Conservation (phyloP, 2,329 filamentous ascomycete species). For the Aspergillus sp. region DNA sequence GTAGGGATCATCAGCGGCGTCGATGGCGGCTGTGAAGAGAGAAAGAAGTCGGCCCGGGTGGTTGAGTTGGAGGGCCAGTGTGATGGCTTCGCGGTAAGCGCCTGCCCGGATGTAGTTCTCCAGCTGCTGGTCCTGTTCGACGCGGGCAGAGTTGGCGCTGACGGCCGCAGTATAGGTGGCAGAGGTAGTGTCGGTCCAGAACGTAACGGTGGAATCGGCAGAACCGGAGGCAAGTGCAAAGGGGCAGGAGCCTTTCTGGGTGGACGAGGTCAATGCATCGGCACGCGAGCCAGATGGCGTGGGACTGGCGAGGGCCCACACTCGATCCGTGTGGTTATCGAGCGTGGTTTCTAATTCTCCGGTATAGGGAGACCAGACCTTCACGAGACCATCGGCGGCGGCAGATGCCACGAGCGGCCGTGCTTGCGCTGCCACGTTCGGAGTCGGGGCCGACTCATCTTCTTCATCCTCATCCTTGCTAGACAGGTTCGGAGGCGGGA, state of each 20-base stretch:
- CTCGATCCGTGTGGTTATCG: slow-evolving; percentile 94
- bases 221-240: slow-evolving; percentile 84
- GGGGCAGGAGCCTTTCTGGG: slow-evolving; percentile 37
- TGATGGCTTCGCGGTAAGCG: slow-evolving; percentile 90
- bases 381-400: slow-evolving; percentile 90
- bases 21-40: slow-evolving; percentile 78
- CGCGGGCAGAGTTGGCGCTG: slow-evolving; percentile 71
- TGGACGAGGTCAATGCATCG: slow-evolving; percentile 29
- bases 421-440: slow-evolving; percentile 32
- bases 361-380: slow-evolving; percentile 87
- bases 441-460: slow-evolving; percentile 29
- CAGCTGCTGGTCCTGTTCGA: slow-evolving; percentile 92
- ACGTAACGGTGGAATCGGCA: slow-evolving; percentile 87
- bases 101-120: slow-evolving; percentile 88
- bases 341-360: slow-evolving; percentile 86
- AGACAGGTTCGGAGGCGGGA: slow-evolving; percentile 53
- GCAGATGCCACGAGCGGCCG: slow-evolving; percentile 68
- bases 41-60: slow-evolving; percentile 84
- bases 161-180: slow-evolving; percentile 74
- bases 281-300: slow-evolving; percentile 37
- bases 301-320: slow-evolving; percentile 82
- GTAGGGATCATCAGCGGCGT: slow-evolving; percentile 63
- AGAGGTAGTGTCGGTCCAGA: slow-evolving; percentile 90
- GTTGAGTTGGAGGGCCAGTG: slow-evolving; percentile 86
- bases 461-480: slow-evolving; percentile 37